Evolutionary conservation across 176 grass and related monocot genomes (phyloP).

Genomic region (Rhynchospora breviuscula): DNA sequence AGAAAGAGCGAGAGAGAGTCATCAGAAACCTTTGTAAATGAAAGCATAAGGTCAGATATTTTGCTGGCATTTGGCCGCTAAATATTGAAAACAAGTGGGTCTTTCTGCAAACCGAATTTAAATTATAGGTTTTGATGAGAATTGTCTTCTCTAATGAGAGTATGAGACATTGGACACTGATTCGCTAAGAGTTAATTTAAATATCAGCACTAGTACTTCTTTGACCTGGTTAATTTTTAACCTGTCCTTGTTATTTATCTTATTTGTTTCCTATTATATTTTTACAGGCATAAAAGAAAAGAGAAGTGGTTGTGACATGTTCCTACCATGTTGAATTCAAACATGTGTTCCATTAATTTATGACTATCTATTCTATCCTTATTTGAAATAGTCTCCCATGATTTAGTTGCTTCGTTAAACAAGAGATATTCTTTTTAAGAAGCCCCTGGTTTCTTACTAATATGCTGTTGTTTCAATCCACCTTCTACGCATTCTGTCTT

Average conservation of each 20-base stretch:
- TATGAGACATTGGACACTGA: background rate
- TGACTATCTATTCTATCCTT: background rate
- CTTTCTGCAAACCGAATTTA: background rate
- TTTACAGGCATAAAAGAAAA: background rate
- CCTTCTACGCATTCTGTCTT: background rate
- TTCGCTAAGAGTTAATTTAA: background rate
- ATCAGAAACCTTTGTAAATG: background rate
- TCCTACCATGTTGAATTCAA: background rate
- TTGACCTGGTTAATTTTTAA: background rate
- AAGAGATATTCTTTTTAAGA: background rate
- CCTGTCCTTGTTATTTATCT: background rate
- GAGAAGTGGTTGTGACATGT: slow-evolving; percentile 11
- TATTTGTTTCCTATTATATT: background rate
- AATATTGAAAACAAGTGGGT: background rate
- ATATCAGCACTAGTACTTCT: background rate
- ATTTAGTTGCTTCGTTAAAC: background rate
- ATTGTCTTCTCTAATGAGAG: background rate
- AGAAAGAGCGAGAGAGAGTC: background rate
- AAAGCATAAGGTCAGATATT: background rate
- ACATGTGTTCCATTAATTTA: background rate
- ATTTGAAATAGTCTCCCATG: background rate
- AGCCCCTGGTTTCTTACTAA: background rate
- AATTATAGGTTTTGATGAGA: background rate
- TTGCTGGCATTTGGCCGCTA: background rate
- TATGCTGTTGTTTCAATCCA: background rate